Evolutionary conservation across 108 stramenopile species (phyloP).

Genomic region (Nitzschia palea): DNA sequence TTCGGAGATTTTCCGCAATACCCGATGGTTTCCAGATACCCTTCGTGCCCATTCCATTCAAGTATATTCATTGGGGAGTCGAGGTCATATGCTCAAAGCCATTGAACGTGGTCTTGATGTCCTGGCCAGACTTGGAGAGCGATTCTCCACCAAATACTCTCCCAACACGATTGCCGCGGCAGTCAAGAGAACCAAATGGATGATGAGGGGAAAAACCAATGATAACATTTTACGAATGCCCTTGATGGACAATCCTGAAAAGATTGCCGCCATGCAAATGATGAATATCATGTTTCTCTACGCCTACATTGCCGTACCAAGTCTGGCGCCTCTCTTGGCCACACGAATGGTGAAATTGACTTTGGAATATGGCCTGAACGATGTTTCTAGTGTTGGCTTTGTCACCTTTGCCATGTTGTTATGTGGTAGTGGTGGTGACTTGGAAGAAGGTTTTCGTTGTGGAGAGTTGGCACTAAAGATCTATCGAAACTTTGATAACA

Average conservation of each 20-base stretch:
- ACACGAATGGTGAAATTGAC: conserved; percentile 47
- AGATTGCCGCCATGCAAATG: conserved; percentile 28
- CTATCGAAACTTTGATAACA: conserved; percentile 20
- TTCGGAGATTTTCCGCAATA: conserved; percentile 15
- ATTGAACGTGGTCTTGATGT: conserved; percentile 24
- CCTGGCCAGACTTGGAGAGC: conserved; percentile 15
- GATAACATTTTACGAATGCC: conserved; percentile 18
- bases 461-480: conserved; percentile 43
- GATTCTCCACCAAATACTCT: conserved; percentile 10
- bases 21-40: conserved; percentile 22
- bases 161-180: background rate
- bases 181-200: conserved; percentile 6
- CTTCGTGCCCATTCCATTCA: conserved; percentile 18
- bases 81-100: conserved; percentile 17
- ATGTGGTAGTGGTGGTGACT: conserved; percentile 20
- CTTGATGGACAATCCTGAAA: conserved; percentile 21
- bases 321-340: conserved; percentile 19
- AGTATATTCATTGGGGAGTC: conserved; percentile 29
- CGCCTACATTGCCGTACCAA: conserved; percentile 20
- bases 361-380: conserved; percentile 34
- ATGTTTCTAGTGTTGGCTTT: conserved; percentile 40
- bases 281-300: conserved; percentile 26
- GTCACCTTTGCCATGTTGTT: conserved; percentile 42
- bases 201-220: conserved; percentile 13
- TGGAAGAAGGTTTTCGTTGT: conserved; percentile 50